Evolutionary conservation across 179 eudicot genomes (phyloP), one percentile per base, ranked within the genome.

Genomic region (Silene coronaria): DNA sequence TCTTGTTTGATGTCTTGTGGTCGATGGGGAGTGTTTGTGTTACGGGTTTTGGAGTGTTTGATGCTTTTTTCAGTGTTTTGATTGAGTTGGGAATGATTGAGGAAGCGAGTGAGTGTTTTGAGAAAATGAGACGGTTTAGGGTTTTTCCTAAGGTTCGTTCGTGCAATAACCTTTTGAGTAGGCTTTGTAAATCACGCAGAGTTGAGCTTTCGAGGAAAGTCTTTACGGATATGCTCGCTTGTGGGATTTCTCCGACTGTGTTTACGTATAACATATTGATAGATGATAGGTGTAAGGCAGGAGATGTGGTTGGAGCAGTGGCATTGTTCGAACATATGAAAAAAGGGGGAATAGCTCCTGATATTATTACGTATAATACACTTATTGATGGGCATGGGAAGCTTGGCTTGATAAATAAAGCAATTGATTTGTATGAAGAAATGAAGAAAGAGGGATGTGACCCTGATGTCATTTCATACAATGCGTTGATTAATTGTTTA

Each of bases 311-410:
- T 57, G 81, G 84, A 64, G 97, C 95, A 3, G 80, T 74, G 77
- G 71, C 78, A 71, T 82, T 89, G 86, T 91, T 90, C 72, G 19
- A 36, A 21, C 83, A 82, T 78, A 95, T 95, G 97, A 89, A 88
- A 71, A 64, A 81, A 12, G 74, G 58, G 76, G 87, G 92, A 21
- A 17, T 90, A 65, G 53, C 71, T 42, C 97, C 99, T 0, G 99
- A 95, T 82, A 82, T 88, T 81, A 88, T 95, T 81, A 92, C 99
- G 5, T 95, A 90, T 76, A 95, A 95, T 84, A 86, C 97, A 28
- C 89, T 95, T 32, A 89, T 95, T 71, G 97, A 95, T 77, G 97
- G 91, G 28, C 83, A 87, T 80, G 99, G 99, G 60, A 95, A 91
- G 85, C 76, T 83, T 73, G 99, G 97, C 24, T 79, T 86, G 73